Evolutionary conservation across 139 green algal genomes (phyloP), one percentile per base, ranked within the genome.

Genomic region (Trebouxia sp.): DNA sequence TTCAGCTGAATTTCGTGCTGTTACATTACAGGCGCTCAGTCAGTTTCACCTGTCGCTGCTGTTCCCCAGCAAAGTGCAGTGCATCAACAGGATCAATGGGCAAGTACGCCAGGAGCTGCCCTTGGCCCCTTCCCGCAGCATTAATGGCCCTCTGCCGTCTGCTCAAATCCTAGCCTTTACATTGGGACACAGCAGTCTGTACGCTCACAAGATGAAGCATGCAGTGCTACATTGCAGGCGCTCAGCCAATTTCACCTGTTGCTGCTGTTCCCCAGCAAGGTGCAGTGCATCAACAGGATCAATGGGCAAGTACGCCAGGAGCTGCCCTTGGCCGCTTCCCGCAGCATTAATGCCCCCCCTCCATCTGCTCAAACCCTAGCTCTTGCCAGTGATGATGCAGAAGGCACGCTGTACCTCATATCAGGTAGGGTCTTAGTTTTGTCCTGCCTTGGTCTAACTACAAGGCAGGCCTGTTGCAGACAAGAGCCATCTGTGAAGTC

Each of bases 41-140:
- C 87, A 93, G 76, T 92, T 91, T 85, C 93, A 97, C 79, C 85
- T 94, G 37, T 75, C 95, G 55, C 82, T 97, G 81, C 83, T 97
- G 37, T 85, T 85, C 62, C 65, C 69, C 45, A 83, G 85, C 82
- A 81, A 81, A 42, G 69, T 96, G 74, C 76, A 83, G 12, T 85
- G 83, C 11, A 69, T 95, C 26, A 95, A 95, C 84, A 83, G 84
- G 10, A 80, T 91, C 50, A 92, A 84, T 76, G 89, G 86, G 41
- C 66, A 39, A 28, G 56, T 82, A 24, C 87, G 93, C 45, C 91
- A 95, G 74, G 90, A 96, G 72, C 83, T 94, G 22, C 26, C 47
- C n/a, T 48, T 92, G 28, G 76, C 39, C 6, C 24, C 30, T 45
- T 22, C 24, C 26, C 43, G 70, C 6, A 47, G 39, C 70, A 55